A percentile compares a stretch with the other conserved stretches of the same genome.
Conservation (phyloP, 2,329 filamentous ascomycete species). For the Aphanoascus verrucosus region DNA sequence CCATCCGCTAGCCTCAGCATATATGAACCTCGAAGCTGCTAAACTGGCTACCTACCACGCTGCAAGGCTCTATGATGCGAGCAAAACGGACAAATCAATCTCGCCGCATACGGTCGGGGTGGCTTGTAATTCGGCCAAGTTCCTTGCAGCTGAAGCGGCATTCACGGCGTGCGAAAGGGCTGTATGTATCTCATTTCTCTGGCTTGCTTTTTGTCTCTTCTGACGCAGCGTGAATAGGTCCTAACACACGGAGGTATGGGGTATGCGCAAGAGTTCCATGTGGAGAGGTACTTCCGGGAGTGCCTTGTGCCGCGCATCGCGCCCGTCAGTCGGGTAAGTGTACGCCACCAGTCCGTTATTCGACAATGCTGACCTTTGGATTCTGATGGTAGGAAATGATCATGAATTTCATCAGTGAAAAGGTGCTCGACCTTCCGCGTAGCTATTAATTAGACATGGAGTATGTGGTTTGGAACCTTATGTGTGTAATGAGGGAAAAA, state of each 20-base stretch:
- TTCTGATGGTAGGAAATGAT: constrained; percentile 35
- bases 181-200: constrained; percentile 35
- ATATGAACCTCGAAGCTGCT: constrained; percentile 52
- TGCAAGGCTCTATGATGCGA: constrained; percentile 47
- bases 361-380: not conserved
- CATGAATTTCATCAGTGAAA: constrained; percentile 37
- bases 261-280: constrained; percentile 53
- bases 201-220: not conserved
- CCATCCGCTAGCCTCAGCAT: constrained; percentile 49
- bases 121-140: constrained; percentile 48
- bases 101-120: constrained; percentile 50
- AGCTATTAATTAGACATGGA: constrained; percentile 28
- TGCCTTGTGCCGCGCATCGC: constrained; percentile 50
- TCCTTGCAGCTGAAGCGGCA: constrained; percentile 50
- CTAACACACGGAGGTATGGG: constrained; percentile 52
- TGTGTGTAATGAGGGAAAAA: no score
- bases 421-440: constrained; percentile 33
- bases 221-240: constrained; percentile 10
- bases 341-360: not conserved
- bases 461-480: not conserved
- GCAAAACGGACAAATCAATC: constrained; percentile 43
- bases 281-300: constrained; percentile 50
- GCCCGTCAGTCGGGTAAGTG: constrained; percentile 39
- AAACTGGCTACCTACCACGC: constrained; percentile 53
- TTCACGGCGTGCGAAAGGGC: constrained; percentile 51